Base-by-base conservation (phyloP, 176 grass and related monocot species). In the Neostapfia colusana region DNA sequence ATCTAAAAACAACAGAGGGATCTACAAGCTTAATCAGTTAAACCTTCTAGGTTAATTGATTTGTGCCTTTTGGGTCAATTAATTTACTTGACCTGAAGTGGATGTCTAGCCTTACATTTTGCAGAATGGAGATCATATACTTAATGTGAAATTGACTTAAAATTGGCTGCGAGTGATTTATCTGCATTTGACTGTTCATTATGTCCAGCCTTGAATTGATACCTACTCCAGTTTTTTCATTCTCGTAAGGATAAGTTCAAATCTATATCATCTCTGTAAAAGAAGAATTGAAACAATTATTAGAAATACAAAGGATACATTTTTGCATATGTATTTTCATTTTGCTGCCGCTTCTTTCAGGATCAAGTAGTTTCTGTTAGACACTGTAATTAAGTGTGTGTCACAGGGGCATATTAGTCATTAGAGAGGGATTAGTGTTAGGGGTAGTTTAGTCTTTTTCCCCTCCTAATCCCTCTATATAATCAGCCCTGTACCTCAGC, bases 321-420 rank as follows among this genome's bases (percentile, higher is more conserved):
- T 26, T 74, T 76, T 81, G 18, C 12, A 4, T 73, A 42, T 63
- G 20, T 1, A 21, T 67, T 63, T 48, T 55, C 75, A 75, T 18
- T 18, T 10, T 68, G 12, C 10, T 44, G 15, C 28, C 8, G 45
- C 25, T 38, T 37, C 46, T 81, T 86, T 60, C 65, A 98, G 91
- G 89, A 94, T 88, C 91, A 98, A 92, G 87, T 88, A 17, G 86
- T 94, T 92, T 86, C 76, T 81, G 80, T 98, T 71, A n/a, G n/a
- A n/a, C n/a, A n/a, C n/a, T n/a, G n/a, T n/a, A n/a, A n/a, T n/a
- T n/a, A n/a, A n/a, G n/a, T n/a, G n/a, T n/a, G n/a, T n/a, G n/a
- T n/a, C n/a, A n/a, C n/a, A n/a, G n/a, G n/a, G n/a, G n/a, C n/a
- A n/a, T n/a, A n/a, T n/a, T n/a, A n/a, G n/a, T n/a, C n/a, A n/a